Evolutionary conservation across 495 filamentous ascomycete genomes (phyloP).

Genomic region (Penicillium goetzii): DNA sequence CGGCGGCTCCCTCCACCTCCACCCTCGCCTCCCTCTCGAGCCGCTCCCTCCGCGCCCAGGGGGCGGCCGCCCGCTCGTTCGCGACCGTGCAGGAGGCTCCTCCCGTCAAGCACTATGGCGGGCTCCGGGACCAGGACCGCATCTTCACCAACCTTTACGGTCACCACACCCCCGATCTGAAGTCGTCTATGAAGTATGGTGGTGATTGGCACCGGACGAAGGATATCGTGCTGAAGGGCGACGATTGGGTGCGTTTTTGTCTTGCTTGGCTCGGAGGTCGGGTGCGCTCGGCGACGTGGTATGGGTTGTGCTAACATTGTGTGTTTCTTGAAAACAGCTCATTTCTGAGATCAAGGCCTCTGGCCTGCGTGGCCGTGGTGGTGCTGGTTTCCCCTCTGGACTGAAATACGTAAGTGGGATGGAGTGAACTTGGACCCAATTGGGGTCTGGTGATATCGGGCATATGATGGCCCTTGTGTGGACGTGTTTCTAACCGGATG

Average conservation of each 20-base stretch:
- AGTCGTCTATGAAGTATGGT: conserved; percentile 95
- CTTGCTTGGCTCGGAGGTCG: background rate
- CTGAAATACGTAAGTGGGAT: conserved; percentile 88
- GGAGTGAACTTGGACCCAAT: background rate
- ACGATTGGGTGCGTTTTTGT: conserved; percentile 78
- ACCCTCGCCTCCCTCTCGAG: conserved; percentile 58
- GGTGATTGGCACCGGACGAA: conserved; percentile 99
- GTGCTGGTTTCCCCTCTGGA: conserved; percentile 96
- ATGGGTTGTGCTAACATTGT: conserved; percentile 25
- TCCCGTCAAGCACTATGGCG: conserved; percentile 76
- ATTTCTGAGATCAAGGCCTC: conserved; percentile 96
- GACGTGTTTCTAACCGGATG: conserved; percentile 13
- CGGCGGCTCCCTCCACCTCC: conserved; percentile 52
- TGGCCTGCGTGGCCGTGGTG: conserved; percentile 91
- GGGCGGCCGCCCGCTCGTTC: conserved; percentile 64
- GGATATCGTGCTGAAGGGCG: conserved; percentile 93
- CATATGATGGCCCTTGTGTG: background rate
- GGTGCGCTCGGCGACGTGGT: conserved; percentile 5
- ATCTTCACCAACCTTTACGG: conserved; percentile 99
- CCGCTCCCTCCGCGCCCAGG: conserved; percentile 57
- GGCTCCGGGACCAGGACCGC: conserved; percentile 90
- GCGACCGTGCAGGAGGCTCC: conserved; percentile 88
- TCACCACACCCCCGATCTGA: conserved; percentile 86
- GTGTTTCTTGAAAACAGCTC: conserved; percentile 56
- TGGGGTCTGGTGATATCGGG: background rate